A percentile compares a stretch with the other conserved stretches of the same genome.
phyloP scores from a whole-genome alignment of 1,139 yeast genomes.

The Suhomyces atakaporum region DNA sequence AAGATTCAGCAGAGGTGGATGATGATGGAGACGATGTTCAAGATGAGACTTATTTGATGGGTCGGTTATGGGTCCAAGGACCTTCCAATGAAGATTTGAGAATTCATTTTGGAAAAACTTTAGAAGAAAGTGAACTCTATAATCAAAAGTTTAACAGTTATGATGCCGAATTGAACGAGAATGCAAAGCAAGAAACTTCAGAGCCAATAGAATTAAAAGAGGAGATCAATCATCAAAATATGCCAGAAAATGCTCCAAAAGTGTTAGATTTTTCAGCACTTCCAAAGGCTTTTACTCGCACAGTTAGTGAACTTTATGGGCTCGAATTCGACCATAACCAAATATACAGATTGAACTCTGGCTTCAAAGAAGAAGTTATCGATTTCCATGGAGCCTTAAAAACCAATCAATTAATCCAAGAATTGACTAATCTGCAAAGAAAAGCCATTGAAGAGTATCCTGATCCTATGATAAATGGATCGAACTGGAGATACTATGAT shows the following conservation, averaged over 20 bases:
- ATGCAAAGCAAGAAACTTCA: conserved; percentile 4
- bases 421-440: conserved; percentile 53
- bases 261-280: conserved; percentile 16
- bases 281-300: conserved; percentile 21
- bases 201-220: not conserved
- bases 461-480: conserved; percentile 50
- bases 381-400: conserved; percentile 49
- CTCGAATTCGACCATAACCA: conserved; percentile 22
- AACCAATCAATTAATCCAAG: conserved; percentile 20
- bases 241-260: conserved; percentile 2
- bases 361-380: conserved; percentile 24
- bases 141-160: conserved; percentile 14
- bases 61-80: conserved; percentile 92
- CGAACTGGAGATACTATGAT: conserved; percentile 75
- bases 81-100: conserved; percentile 68
- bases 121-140: conserved; percentile 24
- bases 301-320: conserved; percentile 21
- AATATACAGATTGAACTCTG: conserved; percentile 14
- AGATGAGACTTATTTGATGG: conserved; percentile 76
- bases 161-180: conserved; percentile 13
- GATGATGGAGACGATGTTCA: conserved; percentile 42
- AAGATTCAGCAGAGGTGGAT: conserved; percentile 40
- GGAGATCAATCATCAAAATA: not conserved
- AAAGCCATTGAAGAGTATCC: conserved; percentile 71
- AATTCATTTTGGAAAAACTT: conserved; percentile 39